phyloP scores from a whole-genome alignment of 176 grass and related monocot genomes.

The Avena eriantha region DNA sequence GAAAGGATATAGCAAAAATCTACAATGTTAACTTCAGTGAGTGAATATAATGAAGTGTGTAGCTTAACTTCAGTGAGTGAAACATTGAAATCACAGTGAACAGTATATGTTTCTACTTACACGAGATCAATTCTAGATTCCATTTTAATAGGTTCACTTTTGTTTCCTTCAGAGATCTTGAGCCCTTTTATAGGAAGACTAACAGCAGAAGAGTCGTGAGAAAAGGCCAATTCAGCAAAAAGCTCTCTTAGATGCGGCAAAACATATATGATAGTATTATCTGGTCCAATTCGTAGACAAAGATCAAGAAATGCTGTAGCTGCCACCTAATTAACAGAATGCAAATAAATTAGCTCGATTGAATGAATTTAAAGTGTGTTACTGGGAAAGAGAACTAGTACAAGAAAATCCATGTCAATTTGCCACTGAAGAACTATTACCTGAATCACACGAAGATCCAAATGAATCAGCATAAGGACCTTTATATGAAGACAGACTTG shows the following conservation, averaged over 20 bases:
- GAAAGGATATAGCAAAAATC: conserved; percentile 85
- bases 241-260: conserved; percentile 79
- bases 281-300: conserved; percentile 83
- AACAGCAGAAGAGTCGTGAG: conserved; percentile 51
- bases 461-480: conserved; percentile 72
- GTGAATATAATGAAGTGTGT: conserved; percentile 30
- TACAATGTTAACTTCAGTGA: conserved; percentile 46
- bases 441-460: conserved; percentile 82
- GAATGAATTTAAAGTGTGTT: background rate
- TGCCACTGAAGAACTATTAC: conserved; percentile 43
- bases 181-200: conserved; percentile 47
- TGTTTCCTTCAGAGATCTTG: conserved; percentile 55
- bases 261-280: conserved; percentile 60
- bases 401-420: background rate
- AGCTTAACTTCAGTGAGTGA: background rate
- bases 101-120: conserved; percentile 58
- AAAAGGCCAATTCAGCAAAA: conserved; percentile 90
- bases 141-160: conserved; percentile 54
- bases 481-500: conserved; percentile 81
- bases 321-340: conserved; percentile 74
- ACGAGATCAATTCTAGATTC: conserved; percentile 81
- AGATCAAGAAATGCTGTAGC: conserved; percentile 65
- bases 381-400: conserved; percentile 26
- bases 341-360: background rate
- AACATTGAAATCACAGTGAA: background rate